Evolutionary conservation across 2,329 filamentous ascomycete species (phyloP).

Genomic region (Epichloe hybrida): DNA sequence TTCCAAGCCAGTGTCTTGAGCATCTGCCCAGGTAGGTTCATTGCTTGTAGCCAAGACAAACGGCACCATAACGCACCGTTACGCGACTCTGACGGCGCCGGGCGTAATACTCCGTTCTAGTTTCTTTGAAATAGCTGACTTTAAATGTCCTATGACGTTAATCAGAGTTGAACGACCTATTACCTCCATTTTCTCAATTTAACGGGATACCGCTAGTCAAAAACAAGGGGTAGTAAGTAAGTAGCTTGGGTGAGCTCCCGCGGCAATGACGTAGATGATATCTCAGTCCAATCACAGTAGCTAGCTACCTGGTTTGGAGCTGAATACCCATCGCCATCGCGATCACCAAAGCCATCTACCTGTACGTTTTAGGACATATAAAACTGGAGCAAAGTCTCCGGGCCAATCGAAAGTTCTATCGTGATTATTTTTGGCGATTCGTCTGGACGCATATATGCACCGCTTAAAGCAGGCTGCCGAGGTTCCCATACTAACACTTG

Average conservation of each 20-base stretch:
- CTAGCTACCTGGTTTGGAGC: too few species aligned
- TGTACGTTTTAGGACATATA: not conserved
- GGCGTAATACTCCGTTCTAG: not conserved
- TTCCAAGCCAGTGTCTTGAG: not conserved
- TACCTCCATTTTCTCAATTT: not conserved
- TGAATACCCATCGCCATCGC: too few species aligned
- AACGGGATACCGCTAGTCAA: not conserved
- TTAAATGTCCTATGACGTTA: too few species aligned
- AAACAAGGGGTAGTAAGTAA: not conserved
- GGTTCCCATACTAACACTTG: too few species aligned
- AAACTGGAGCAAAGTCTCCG: not conserved
- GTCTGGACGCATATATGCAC: too few species aligned
- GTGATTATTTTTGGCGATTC: too few species aligned
- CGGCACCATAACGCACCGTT: not conserved
- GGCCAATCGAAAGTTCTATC: not conserved
- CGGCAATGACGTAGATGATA: slow-evolving; percentile 11
- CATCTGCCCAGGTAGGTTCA: not conserved
- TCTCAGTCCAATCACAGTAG: not conserved
- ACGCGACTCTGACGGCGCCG: not conserved
- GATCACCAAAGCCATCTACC: not conserved
- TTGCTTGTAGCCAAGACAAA: not conserved
- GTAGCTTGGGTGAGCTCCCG: slow-evolving; percentile 6
- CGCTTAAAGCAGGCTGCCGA: too few species aligned
- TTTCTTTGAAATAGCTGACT: too few species aligned
- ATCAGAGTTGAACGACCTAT: too few species aligned